Evolutionary conservation across 352 stramenopile genomes (phyloP).

Genomic region (Phytopythium litorale): DNA sequence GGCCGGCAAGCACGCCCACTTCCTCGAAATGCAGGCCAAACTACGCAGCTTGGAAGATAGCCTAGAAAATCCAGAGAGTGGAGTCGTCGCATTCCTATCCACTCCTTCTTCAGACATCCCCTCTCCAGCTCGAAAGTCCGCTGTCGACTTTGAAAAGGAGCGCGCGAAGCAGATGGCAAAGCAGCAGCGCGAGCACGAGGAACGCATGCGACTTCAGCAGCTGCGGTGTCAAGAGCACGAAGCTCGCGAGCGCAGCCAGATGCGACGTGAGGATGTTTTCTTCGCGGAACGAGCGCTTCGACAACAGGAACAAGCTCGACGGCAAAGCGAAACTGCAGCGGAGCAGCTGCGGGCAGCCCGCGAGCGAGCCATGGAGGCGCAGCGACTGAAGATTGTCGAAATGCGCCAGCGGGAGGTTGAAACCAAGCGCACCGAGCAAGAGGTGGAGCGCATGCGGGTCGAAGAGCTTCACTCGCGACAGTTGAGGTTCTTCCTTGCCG

Average conservation of each 20-base stretch:
- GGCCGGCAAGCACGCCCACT: conserved; percentile 30
- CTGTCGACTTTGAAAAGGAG: background rate
- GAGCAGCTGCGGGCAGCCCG: conserved; percentile 4
- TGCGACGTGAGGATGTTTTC: conserved; percentile 53
- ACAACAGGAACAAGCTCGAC: conserved; percentile 23
- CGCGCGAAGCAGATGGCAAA: background rate
- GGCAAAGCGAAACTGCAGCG: conserved; percentile 14
- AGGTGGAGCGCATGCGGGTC: conserved; percentile 30
- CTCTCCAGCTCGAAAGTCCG: background rate
- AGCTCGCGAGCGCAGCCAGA: conserved; percentile 12
- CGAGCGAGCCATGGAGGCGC: conserved; percentile 33
- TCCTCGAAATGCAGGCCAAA: conserved; percentile 22
- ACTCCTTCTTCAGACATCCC: background rate
- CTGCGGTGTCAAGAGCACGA: conserved; percentile 7
- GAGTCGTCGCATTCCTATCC: background rate
- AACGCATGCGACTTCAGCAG: conserved; percentile 20
- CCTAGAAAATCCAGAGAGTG: background rate
- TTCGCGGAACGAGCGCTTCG: conserved; percentile 45
- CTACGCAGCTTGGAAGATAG: conserved; percentile 16
- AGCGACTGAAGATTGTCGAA: conserved; percentile 39
- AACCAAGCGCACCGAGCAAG: conserved; percentile 21
- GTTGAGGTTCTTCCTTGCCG: conserved; percentile 26
- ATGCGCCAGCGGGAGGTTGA: conserved; percentile 44
- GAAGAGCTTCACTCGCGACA: conserved; percentile 55
- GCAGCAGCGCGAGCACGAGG: conserved; percentile 15